Evolutionary conservation across 1,139 yeast species (phyloP).

Genomic region (Citeromyces siamensis): DNA sequence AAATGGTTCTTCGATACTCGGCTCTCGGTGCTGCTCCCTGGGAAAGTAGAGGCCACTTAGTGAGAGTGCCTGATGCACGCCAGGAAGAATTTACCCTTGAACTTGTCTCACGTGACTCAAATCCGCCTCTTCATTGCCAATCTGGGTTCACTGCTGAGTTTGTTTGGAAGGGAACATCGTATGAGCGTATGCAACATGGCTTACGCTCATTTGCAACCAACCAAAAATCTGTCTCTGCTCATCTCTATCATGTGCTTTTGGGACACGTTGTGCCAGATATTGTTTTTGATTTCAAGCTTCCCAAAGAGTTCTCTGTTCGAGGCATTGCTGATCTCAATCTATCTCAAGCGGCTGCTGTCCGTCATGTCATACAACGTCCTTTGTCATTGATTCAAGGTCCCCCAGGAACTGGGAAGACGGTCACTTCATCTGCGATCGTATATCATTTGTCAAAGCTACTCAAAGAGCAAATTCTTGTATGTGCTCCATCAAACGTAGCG

Average conservation of each 20-base stretch:
- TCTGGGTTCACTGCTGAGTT: constrained; percentile 76
- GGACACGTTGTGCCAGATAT: constrained; percentile 66
- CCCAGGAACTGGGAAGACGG: constrained; percentile 97
- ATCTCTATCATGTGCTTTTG: constrained; percentile 64
- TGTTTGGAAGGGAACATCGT: constrained; percentile 83
- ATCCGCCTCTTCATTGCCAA: constrained; percentile 50
- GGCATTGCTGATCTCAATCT: constrained; percentile 58
- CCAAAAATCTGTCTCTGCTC: constrained; percentile 62
- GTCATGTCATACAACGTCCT: constrained; percentile 60
- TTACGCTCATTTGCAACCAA: constrained; percentile 61
- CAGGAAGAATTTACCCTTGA: constrained; percentile 71
- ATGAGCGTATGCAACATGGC: constrained; percentile 76
- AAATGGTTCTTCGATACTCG: constrained; percentile 49
- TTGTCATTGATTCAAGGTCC: constrained; percentile 90
- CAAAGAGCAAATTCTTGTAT: constrained; percentile 55
- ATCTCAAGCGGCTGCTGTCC: constrained; percentile 74
- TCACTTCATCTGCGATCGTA: constrained; percentile 82
- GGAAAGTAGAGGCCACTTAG: constrained; percentile 64
- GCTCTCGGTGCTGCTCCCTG: constrained; percentile 42
- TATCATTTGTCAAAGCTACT: constrained; percentile 58
- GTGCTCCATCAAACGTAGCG: constrained; percentile 95
- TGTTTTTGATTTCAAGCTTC: constrained; percentile 47
- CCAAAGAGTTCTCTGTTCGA: constrained; percentile 51
- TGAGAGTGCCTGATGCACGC: constrained; percentile 55
- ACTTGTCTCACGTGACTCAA: constrained; percentile 27